These are phyloP conservation scores for Rosa rugosa DNA, from an alignment of 306 rosid genomes.

Conservation along the genomic window DNA sequence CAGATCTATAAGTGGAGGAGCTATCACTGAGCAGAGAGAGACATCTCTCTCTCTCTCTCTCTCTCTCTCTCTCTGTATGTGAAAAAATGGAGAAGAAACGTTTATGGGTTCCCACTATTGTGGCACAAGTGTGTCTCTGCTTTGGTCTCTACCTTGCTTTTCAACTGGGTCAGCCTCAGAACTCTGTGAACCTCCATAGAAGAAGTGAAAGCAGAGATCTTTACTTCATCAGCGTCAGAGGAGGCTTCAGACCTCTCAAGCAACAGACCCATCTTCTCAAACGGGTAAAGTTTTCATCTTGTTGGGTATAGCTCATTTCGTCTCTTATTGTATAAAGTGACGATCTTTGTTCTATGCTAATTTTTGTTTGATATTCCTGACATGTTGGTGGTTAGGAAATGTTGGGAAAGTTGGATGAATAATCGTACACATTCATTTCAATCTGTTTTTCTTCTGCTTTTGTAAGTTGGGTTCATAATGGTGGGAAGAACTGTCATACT, in stretches of 20 bases:
- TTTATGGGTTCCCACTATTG: constrained; percentile 46
- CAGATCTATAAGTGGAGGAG: too few species aligned
- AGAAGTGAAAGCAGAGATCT: constrained; percentile 35
- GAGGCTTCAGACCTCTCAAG: constrained; percentile 53
- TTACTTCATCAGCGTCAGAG: constrained; percentile 51
- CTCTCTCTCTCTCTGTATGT: not conserved
- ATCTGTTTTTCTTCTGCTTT: not conserved
- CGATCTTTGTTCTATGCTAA: not conserved
- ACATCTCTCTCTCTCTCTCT: not conserved
- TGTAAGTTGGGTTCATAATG: not conserved
- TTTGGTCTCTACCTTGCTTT: constrained; percentile 56
- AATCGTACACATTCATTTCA: not conserved
- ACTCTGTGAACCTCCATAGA: not conserved
- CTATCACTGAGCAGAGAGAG: too few species aligned
- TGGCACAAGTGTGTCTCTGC: constrained; percentile 50
- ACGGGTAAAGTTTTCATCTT: constrained; percentile 25
- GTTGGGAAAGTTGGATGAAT: not conserved
- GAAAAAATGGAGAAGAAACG: constrained; percentile 42
- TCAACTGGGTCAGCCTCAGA: constrained; percentile 46
- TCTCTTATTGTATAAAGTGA: not conserved
- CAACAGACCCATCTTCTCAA: constrained; percentile 55
- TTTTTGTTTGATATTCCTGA: not conserved
- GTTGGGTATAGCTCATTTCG: not conserved
- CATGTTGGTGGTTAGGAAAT: not conserved
- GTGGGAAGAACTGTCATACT: not conserved